Conservation (phyloP, 768 basidiomycete genomes). For the Thelephora ganbajun region DNA sequence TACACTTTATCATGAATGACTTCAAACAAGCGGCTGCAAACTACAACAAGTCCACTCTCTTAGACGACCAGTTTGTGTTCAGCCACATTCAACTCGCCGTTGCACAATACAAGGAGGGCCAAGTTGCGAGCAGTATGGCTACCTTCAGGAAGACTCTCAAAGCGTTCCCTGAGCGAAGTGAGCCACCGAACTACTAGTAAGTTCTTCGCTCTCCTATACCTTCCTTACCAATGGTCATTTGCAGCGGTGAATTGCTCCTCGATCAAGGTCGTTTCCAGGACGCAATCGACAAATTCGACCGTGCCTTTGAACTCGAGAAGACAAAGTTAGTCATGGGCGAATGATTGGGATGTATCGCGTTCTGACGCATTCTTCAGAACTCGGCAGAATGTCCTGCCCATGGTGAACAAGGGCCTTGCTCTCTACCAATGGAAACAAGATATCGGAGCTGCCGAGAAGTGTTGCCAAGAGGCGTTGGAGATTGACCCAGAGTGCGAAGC, state of each 20-base stretch:
- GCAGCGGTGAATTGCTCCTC: constrained; percentile 83
- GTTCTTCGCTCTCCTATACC: constrained; percentile 13
- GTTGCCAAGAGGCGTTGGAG: constrained; percentile 77
- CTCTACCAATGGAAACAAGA: constrained; percentile 95
- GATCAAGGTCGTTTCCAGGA: constrained; percentile 85
- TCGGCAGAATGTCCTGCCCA: constrained; percentile 75
- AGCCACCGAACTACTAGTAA: constrained; percentile 92
- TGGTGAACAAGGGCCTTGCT: constrained; percentile 97
- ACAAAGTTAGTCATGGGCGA: constrained; percentile 32
- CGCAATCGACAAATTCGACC: constrained; percentile 85
- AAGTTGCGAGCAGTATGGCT: constrained; percentile 72
- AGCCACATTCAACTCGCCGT: constrained; percentile 96
- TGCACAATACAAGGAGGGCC: constrained; percentile 85
- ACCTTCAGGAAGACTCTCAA: constrained; percentile 79
- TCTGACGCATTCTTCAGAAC: constrained; percentile 9
- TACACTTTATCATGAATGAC: constrained; percentile 90
- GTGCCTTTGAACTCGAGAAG: constrained; percentile 80
- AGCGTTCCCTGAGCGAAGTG: constrained; percentile 74
- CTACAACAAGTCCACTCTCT: constrained; percentile 78
- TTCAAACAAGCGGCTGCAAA: constrained; percentile 77
- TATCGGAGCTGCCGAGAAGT: constrained; percentile 62
- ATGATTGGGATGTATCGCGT: neutral
- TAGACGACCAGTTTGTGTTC: constrained; percentile 87
- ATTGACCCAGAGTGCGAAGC: constrained; percentile 94
- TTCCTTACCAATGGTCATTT: constrained; percentile 1